These are phyloP conservation scores for Magnaporthiopsis rhizophila DNA, from an alignment of 2,329 filamentous ascomycete genomes.

Conservation along the genomic window DNA sequence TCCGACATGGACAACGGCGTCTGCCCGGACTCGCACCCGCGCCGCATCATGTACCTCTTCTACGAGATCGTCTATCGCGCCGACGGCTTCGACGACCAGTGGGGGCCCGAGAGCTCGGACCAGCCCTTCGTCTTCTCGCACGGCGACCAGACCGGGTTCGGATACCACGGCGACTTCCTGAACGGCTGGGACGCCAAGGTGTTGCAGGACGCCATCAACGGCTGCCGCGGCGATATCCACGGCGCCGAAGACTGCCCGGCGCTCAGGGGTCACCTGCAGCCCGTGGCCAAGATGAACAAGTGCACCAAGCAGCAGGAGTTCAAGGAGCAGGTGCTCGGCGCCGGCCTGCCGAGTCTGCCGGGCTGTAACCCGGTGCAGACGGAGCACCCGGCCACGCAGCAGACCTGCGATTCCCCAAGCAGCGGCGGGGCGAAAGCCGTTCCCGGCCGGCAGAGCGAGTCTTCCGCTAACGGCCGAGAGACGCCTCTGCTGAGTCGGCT, in stretches of 20 bases:
- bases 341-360: background rate
- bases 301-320: constrained; percentile 4
- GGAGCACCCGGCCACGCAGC: background rate
- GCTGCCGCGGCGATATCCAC: constrained; percentile 3
- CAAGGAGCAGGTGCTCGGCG: constrained; percentile 2
- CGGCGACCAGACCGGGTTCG: constrained; percentile 36
- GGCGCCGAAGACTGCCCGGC: background rate
- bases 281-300: background rate
- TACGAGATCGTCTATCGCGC: constrained; percentile 51
- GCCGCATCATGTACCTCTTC: constrained; percentile 50
- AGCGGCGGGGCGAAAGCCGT: background rate
- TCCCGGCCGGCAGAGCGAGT: background rate
- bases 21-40: constrained; percentile 43
- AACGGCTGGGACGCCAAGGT: constrained; percentile 49
- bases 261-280: constrained; percentile 1
- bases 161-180: constrained; percentile 50
- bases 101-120: constrained; percentile 19
- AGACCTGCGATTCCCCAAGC: background rate
- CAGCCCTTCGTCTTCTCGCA: constrained; percentile 45
- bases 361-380: constrained; percentile 20
- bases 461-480: background rate
- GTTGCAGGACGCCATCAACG: constrained; percentile 38
- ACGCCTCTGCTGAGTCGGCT: background rate
- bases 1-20: constrained; percentile 33
- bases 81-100: constrained; percentile 38